Evolutionary conservation across 1,284 basidiomycete genomes (phyloP).

Genomic region (Trichosporon sp.): DNA sequence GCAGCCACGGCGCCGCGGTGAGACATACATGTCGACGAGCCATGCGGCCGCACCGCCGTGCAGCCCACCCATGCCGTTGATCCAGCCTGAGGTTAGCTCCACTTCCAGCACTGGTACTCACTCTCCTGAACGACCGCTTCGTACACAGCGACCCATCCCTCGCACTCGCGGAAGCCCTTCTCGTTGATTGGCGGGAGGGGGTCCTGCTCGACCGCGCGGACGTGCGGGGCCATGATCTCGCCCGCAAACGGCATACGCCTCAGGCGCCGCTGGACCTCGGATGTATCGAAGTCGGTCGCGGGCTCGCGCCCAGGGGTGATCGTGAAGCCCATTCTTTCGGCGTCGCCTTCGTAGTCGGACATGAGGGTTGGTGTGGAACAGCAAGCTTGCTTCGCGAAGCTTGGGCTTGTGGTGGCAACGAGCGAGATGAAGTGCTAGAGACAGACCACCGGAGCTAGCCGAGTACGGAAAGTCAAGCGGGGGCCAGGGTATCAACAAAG

Average conservation of each 20-base stretch:
- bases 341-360: slow-evolving; percentile 7
- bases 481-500: slow-evolving; percentile 3
- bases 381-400: neutral
- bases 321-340: neutral
- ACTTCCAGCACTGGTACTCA: neutral
- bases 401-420: neutral
- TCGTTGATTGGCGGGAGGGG: slow-evolving; percentile 22
- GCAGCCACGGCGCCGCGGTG: no score
- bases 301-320: slow-evolving; percentile 13
- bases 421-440: neutral
- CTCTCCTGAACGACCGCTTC: slow-evolving; percentile 21
- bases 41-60: slow-evolving; percentile 45
- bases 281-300: slow-evolving; percentile 21
- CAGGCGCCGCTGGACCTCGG: slow-evolving; percentile 15
- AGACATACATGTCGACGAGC: slow-evolving; percentile 46
- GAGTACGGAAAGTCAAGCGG: neutral
- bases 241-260: slow-evolving; percentile 25
- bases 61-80: slow-evolving; percentile 38
- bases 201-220: slow-evolving; percentile 12
- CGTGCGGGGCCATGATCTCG: slow-evolving; percentile 16
- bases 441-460: neutral
- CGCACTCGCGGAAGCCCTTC: slow-evolving; percentile 20
- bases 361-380: neutral
- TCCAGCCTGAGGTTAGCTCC: slow-evolving; percentile 36
- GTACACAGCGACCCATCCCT: slow-evolving; percentile 23